Conservation (phyloP, 352 stramenopile genomes). For the Pythium dissimile region DNA sequence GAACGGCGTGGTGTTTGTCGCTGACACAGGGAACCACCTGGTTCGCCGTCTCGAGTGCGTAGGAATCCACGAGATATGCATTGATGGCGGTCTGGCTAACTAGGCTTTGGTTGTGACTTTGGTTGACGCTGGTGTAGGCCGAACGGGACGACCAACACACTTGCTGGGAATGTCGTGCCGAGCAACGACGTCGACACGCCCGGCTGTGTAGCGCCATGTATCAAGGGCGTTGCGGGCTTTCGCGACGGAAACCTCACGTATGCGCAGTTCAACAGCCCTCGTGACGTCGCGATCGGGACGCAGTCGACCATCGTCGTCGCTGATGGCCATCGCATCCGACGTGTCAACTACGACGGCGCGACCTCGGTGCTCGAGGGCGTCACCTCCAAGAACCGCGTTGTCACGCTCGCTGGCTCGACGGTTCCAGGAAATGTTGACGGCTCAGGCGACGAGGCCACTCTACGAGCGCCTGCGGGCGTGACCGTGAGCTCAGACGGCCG, state of each 20-base stretch:
- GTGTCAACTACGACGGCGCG: conserved; percentile 66
- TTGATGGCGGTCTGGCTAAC: too few relatives aligned
- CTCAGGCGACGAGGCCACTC: conserved; percentile 79
- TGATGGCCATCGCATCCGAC: conserved; percentile 87
- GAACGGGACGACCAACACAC: conserved; percentile 54
- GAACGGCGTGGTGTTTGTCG: conserved; percentile 89
- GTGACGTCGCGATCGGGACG: conserved; percentile 83
- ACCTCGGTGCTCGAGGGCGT: conserved; percentile 67
- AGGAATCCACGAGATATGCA: too few relatives aligned
- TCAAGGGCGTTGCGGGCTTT: conserved; percentile 86
- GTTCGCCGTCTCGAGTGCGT: conserved; percentile 83
- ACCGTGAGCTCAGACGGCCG: conserved; percentile 84
- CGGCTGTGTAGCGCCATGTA: conserved; percentile 87
- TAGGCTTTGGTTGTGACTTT: too few relatives aligned
- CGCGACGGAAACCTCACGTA: conserved; percentile 84
- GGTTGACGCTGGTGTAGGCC: conserved; percentile 11
- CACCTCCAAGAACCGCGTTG: conserved; percentile 67
- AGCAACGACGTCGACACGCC: conserved; percentile 64
- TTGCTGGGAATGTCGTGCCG: conserved; percentile 56
- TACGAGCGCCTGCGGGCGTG: conserved; percentile 87
- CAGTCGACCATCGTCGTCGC: conserved; percentile 86
- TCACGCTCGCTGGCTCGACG: conserved; percentile 88
- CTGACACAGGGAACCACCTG: conserved; percentile 95
- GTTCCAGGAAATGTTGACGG: conserved; percentile 77
- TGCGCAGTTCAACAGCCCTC: conserved; percentile 91